Base-by-base conservation (phyloP, 1,284 basidiomycete genomes). In the Trichosporon faecale region DNA sequence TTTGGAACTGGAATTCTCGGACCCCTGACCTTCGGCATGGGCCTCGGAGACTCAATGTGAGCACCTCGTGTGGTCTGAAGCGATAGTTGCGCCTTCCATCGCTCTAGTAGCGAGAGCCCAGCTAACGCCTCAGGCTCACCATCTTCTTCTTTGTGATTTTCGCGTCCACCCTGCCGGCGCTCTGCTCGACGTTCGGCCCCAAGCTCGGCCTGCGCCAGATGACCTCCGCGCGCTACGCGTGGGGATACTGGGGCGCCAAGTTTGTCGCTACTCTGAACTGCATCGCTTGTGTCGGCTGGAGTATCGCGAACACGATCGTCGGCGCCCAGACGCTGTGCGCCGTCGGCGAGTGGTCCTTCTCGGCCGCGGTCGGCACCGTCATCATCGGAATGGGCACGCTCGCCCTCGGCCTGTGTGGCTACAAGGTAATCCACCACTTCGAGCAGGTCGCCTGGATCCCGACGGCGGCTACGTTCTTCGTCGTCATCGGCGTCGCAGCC, bases 401-500 rank as follows among this genome's bases (percentile, higher is more conserved):
- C 27, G 66, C 79, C 16, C 74, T 85, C 68, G 84, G 83, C 55
- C 80, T 86, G 37, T 81, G 82, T 68, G 85, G 86, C 1, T 86
- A 86, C 76, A 81, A 81, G 29, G 75, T 82, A 29, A 80, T 87
- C 4, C 85, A 86, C 77, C 46, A 64, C 11, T 82, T 78, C 72
- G 83, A 85, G 73, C 76, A 78, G 64, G 81, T 73, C 70, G 71
- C 84, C 55, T 86, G 84, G 79, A 74, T 85, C 23, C 85, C 85
- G 25, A 83, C 85, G n/a, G 73, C 82, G 37, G 77, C 83, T 73
- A 78, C 83, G 68, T 83, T 84, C 76, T 44, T 83, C 66, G 81
- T 80, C 67, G 66, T 81, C n/a, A 72, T 81, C 61, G 79, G 79
- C 40, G 73, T 79, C 27, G 64, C 74, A 7, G 79, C 78, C 37